A percentile compares a stretch with the other conserved stretches of the same genome.
These are phyloP conservation scores for Mycosphaerella arachidis DNA, from an alignment of 2,329 filamentous ascomycete species.

Conservation along the genomic window DNA sequence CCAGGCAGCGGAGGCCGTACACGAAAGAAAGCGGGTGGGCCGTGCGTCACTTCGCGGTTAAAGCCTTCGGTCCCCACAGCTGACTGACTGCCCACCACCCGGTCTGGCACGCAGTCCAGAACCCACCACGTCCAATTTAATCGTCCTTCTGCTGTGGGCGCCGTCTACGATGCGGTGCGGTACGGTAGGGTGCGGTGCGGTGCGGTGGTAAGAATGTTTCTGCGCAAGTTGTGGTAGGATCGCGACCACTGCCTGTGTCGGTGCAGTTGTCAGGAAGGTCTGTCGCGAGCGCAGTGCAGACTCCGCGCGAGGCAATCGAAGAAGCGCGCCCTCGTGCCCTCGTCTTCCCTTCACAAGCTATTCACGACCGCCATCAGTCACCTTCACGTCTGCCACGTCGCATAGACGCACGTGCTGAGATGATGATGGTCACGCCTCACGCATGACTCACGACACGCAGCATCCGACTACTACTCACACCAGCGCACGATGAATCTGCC, in stretches of 20 bases:
- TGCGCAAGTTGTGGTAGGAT: neutral
- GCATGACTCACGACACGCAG: slow-evolving; percentile 11
- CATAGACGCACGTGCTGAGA: neutral
- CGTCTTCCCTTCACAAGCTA: neutral
- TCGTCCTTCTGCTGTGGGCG: neutral
- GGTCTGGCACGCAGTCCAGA: neutral
- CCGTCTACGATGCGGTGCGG: neutral
- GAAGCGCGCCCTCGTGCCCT: neutral
- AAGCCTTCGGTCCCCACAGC: neutral
- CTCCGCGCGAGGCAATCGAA: neutral
- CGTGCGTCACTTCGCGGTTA: neutral
- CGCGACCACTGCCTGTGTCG: neutral
- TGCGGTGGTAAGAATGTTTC: neutral
- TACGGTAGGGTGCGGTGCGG: neutral
- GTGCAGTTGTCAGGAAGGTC: neutral
- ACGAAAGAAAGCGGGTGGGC: neutral
- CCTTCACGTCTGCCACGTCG: neutral
- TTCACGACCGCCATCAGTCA: neutral
- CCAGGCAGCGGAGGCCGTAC: neutral
- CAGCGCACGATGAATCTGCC: slow-evolving; percentile 60
- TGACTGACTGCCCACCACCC: neutral
- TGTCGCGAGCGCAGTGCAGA: neutral
- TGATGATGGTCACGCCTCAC: neutral
- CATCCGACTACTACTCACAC: neutral
- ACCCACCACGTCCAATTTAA: neutral